These are phyloP conservation scores for Lepiota venenata DNA, from an alignment of 768 basidiomycete genomes.

Conservation along the genomic window DNA sequence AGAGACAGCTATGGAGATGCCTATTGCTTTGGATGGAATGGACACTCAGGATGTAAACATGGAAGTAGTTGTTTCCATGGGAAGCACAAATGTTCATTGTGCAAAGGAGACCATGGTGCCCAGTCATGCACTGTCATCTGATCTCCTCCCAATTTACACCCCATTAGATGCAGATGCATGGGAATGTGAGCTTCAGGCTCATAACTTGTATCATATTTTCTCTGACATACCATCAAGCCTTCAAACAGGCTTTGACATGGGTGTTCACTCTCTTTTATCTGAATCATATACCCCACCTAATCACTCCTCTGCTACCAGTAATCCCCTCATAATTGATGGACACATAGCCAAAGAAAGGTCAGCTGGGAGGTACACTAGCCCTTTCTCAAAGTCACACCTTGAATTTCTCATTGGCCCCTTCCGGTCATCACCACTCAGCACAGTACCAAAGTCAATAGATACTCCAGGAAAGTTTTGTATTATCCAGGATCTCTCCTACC, in stretches of 20 bases:
- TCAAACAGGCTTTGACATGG: slow-evolving; percentile 21
- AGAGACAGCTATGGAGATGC: slow-evolving; percentile 5
- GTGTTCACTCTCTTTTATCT: slow-evolving; percentile 4
- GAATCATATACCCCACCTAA: slow-evolving; percentile 19
- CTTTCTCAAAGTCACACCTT: too few species aligned
- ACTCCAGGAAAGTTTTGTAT: slow-evolving; percentile 12
- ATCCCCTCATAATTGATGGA: too few species aligned
- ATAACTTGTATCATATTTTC: slow-evolving; percentile 14
- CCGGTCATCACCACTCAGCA: too few species aligned
- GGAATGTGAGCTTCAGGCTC: slow-evolving; percentile 7
- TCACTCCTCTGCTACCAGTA: slow-evolving; percentile 17
- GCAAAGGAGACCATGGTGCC: slow-evolving; percentile 15
- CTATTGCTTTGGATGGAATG: slow-evolving; percentile 18
- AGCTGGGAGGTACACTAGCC: slow-evolving; percentile 20
- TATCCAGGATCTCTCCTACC: slow-evolving; percentile 30
- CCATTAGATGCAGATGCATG: slow-evolving; percentile 20
- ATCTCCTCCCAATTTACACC: slow-evolving; percentile 20
- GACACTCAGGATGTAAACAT: slow-evolving; percentile 4
- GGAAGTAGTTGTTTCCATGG: neutral
- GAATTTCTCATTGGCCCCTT: too few species aligned
- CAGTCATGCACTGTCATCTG: slow-evolving; percentile 14
- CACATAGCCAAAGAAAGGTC: slow-evolving; percentile 15
- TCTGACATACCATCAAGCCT: slow-evolving; percentile 20
- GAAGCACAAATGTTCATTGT: slow-evolving; percentile 18
- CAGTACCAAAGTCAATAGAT: slow-evolving; percentile 35